Percentiles rank a stretch among this genome's conserved stretches.
These are phyloP conservation scores for Zizania latifolia DNA, from an alignment of 176 grass and related monocot species.

Conservation along the genomic window DNA sequence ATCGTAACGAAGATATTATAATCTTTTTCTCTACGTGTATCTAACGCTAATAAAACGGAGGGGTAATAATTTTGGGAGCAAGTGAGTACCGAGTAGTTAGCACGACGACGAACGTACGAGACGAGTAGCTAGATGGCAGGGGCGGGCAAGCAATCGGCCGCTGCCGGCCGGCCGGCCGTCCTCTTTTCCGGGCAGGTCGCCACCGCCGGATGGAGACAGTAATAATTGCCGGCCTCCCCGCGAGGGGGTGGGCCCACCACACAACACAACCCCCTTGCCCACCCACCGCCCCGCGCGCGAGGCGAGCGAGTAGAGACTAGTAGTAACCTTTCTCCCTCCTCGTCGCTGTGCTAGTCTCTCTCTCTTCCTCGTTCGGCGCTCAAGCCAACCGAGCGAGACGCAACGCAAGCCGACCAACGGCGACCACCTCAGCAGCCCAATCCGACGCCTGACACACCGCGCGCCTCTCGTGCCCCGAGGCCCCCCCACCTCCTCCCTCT, in stretches of 20 bases:
- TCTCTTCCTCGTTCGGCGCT: conserved; percentile 26
- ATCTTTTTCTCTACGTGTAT: too few species aligned
- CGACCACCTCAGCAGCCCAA: conserved; percentile 40
- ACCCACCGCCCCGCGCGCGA: conserved; percentile 22
- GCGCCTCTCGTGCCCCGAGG: too few species aligned
- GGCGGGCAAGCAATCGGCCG: conserved; percentile 16
- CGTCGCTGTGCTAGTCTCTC: background rate
- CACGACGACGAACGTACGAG: too few species aligned
- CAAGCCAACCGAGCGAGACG: conserved; percentile 1
- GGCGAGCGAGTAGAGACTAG: too few species aligned
- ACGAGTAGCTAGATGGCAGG: too few species aligned
- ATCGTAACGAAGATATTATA: too few species aligned
- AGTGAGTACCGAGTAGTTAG: too few species aligned
- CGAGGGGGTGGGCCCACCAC: conserved; percentile 29
- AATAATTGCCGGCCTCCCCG: conserved; percentile 5
- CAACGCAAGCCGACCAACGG: conserved; percentile 43
- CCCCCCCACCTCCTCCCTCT: too few species aligned
- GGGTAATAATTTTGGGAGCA: too few species aligned
- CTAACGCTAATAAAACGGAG: too few species aligned
- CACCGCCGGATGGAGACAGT: conserved; percentile 10
- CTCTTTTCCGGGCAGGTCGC: conserved; percentile 3
- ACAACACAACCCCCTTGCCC: conserved; percentile 22
- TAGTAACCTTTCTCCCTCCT: background rate
- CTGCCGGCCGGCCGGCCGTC: background rate
- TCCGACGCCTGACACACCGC: conserved; percentile 32